Base-by-base conservation (phyloP, 768 basidiomycete species). In the Leccinum boreale region DNA sequence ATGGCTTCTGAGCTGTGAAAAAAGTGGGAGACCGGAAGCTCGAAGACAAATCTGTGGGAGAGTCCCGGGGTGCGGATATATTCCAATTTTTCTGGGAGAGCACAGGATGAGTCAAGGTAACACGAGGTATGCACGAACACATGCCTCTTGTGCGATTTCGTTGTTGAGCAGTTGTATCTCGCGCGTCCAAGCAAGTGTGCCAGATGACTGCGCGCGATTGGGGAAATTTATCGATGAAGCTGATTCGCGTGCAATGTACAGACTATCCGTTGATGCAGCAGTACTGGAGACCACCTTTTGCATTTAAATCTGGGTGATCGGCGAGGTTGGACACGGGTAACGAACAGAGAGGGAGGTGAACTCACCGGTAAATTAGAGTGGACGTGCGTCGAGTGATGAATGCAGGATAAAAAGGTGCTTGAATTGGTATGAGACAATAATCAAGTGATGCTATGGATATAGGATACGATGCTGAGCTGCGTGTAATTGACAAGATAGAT, bases 251-350 rank as follows among this genome's bases (percentile, higher is more conserved):
- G 71, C 71, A 71, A 59, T 52, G 64, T 72, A 72, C 69, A 68
- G 49, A 69, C 60, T 71, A 71, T 72, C 62, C 58, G 59, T 63
- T 58, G 72, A 55, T 69, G 75, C 77, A 62, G 81, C 77, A 76
- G 78, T 69, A 67, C 81, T 74, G 79, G 83, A 80, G 75, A 85
- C 83, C 79, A 81, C 79, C 76, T 82, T 80, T 81, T 82, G 83
- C 85, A 88, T 88, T 81, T 81, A 82, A 83, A 81, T 75, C 71
- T 76, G 67, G 65, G 28, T 62, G 63, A 66, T 67, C 62, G 49
- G 42, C 33, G 14, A 62, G 64, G 68, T 66, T 71, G 64, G 66
- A 69, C 31, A 51, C 57, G 10, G 42, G 46, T 24, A 58, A 21
- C 57, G 23, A 36, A 53, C 57, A 64, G 58, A 60, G 53, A 56